phyloP scores from a whole-genome alignment of 352 stramenopile species.

The Plasmopara muralis region DNA sequence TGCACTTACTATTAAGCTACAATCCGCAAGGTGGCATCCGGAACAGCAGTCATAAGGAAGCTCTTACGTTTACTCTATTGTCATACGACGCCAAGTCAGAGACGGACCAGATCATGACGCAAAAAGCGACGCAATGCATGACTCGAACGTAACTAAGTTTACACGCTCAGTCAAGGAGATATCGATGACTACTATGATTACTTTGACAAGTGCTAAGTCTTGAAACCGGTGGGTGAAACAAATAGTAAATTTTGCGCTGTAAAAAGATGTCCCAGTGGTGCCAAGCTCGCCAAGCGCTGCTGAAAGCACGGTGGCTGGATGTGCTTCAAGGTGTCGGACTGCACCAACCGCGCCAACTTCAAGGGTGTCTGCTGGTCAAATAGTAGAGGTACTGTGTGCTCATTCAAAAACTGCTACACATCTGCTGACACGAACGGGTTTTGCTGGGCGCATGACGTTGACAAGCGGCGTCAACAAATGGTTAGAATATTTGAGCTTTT shows the following conservation, averaged over 20 bases:
- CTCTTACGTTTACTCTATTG: conserved; percentile 30
- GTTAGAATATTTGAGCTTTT: conserved; percentile 20
- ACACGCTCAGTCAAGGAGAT: conserved; percentile 10
- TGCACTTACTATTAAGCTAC: too few species aligned
- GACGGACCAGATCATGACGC: conserved; percentile 8
- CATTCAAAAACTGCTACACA: conserved; percentile 37
- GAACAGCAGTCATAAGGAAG: conserved; percentile 15
- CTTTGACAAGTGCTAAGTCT: neutral
- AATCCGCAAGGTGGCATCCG: neutral
- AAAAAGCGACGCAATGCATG: conserved; percentile 16
- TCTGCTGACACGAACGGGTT: conserved; percentile 49
- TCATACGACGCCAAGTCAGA: conserved; percentile 24
- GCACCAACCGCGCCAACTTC: too few species aligned
- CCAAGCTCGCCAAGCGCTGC: conserved; percentile 50
- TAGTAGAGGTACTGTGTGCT: conserved; percentile 49
- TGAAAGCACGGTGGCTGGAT: conserved; percentile 63
- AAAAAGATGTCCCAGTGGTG: conserved; percentile 35
- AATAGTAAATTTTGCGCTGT: conserved; percentile 53
- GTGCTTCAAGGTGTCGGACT: too few species aligned
- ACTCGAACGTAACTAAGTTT: conserved; percentile 14
- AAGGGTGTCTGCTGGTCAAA: too few species aligned
- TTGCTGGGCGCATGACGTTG: conserved; percentile 36
- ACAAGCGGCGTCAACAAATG: conserved; percentile 33
- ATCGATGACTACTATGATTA: neutral
- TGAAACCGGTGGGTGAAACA: conserved; percentile 22